These are phyloP conservation scores for Leptographium galeiforme DNA, from an alignment of 2,329 filamentous ascomycete species.

Conservation along the genomic window DNA sequence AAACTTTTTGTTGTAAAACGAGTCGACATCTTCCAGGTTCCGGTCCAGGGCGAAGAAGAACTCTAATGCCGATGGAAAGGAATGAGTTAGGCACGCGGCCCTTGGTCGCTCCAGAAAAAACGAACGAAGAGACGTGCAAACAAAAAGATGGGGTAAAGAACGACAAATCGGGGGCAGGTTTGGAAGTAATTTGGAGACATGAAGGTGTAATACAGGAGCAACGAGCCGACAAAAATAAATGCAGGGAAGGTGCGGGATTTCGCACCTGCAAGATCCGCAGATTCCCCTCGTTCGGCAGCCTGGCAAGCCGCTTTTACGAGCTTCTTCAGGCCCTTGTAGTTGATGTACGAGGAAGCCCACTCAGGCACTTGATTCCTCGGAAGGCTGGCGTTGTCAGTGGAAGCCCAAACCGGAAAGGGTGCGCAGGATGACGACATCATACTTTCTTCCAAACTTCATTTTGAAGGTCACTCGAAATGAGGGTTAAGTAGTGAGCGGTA, in stretches of 20 bases:
- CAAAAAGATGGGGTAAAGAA: not conserved
- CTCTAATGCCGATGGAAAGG: constrained; percentile 39
- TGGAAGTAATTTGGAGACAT: not conserved
- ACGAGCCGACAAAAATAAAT: constrained; percentile 13
- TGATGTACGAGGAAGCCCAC: constrained; percentile 73
- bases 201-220: not conserved
- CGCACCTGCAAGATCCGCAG: constrained; percentile 85
- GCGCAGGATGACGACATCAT: constrained; percentile 2
- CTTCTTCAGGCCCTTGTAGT: constrained; percentile 90
- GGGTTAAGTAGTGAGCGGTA: not conserved
- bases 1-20: constrained; percentile 94
- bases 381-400: constrained; percentile 24
- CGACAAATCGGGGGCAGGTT: not conserved
- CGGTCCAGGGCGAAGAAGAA: constrained; percentile 96
- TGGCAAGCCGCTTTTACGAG: constrained; percentile 71
- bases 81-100: constrained; percentile 22
- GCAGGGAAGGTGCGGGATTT: constrained; percentile 13
- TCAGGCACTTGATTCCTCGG: constrained; percentile 76
- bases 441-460: constrained; percentile 26
- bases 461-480: not conserved
- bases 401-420: not conserved
- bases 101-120: constrained; percentile 7
- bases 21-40: constrained; percentile 92
- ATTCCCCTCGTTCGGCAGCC: constrained; percentile 52
- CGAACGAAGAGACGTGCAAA: not conserved